phyloP scores from a whole-genome alignment of 1,284 basidiomycete species.

The Xerocomus nothofagi region DNA sequence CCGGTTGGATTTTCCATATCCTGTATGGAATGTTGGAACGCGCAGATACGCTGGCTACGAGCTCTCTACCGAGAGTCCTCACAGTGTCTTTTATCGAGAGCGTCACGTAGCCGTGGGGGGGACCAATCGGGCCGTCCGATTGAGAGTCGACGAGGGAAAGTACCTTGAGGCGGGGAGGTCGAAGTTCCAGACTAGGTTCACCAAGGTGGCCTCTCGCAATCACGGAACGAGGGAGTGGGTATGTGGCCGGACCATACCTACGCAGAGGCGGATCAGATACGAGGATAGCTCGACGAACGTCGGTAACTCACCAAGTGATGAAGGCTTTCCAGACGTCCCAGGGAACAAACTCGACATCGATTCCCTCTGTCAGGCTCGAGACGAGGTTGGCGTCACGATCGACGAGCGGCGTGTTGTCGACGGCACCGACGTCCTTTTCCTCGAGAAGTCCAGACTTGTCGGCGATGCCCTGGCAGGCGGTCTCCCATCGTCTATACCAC shows the following conservation, averaged over 20 bases:
- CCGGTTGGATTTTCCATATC: constrained; percentile 56
- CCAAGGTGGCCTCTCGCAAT: constrained; percentile 57
- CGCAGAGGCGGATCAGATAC: constrained; percentile 2
- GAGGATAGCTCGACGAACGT: not conserved
- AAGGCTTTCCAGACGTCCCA: constrained; percentile 72
- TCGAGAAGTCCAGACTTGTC: constrained; percentile 65
- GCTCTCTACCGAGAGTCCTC: constrained; percentile 40
- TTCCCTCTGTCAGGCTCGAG: constrained; percentile 55
- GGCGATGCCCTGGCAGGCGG: constrained; percentile 62
- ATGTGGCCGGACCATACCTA: constrained; percentile 69
- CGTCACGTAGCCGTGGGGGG: constrained; percentile 37
- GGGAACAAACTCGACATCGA: constrained; percentile 81
- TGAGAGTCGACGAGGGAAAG: constrained; percentile 45
- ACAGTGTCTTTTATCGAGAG: constrained; percentile 55
- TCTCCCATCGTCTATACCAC: constrained; percentile 78
- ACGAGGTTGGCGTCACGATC: constrained; percentile 54
- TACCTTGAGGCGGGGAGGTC: constrained; percentile 69
- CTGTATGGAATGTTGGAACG: constrained; percentile 44
- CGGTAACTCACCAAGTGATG: constrained; percentile 56
- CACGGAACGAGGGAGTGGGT: constrained; percentile 64
- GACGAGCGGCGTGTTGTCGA: constrained; percentile 70
- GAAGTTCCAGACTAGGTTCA: constrained; percentile 71
- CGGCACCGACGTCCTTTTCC: constrained; percentile 67
- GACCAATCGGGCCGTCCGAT: constrained; percentile 24
- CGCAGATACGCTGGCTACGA: constrained; percentile 39